Evolutionary conservation across 257 asterid genomes (phyloP).

Genomic region (Fraxinus anomala): DNA sequence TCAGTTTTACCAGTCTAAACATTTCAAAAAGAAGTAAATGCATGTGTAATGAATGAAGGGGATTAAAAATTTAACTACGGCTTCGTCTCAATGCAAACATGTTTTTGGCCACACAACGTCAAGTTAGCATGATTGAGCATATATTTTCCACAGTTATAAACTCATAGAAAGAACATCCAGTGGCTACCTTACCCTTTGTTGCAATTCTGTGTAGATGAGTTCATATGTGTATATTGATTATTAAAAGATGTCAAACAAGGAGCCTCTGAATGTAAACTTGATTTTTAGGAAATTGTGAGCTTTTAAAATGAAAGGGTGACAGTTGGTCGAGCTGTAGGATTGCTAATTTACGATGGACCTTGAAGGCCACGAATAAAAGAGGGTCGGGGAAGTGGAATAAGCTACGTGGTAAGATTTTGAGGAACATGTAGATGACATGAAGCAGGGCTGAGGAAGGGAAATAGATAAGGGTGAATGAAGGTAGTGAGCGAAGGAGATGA

Average conservation of each 20-base stretch:
- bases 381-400: not conserved
- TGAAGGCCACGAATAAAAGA: not conserved
- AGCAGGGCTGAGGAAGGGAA: not conserved
- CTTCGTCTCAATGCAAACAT: not conserved
- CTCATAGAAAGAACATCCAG: not conserved
- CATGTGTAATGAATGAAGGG: constrained; percentile 1
- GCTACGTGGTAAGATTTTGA: not conserved
- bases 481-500: too few relatives aligned
- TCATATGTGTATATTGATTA: not conserved
- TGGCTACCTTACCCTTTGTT: not conserved
- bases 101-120: not conserved
- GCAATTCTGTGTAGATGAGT: not conserved
- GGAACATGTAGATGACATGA: not conserved
- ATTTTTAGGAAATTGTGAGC: not conserved
- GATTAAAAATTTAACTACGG: not conserved
- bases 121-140: not conserved
- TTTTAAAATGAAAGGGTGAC: not conserved
- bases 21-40: not conserved
- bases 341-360: not conserved
- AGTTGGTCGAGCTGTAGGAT: not conserved
- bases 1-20: constrained; percentile 1
- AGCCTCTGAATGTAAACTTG: not conserved
- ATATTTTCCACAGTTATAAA: not conserved
- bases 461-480: too few relatives aligned
- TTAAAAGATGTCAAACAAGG: not conserved